Evolutionary conservation across 169 alveolate species (phyloP).

Genomic region (Perkinsus marinus): DNA sequence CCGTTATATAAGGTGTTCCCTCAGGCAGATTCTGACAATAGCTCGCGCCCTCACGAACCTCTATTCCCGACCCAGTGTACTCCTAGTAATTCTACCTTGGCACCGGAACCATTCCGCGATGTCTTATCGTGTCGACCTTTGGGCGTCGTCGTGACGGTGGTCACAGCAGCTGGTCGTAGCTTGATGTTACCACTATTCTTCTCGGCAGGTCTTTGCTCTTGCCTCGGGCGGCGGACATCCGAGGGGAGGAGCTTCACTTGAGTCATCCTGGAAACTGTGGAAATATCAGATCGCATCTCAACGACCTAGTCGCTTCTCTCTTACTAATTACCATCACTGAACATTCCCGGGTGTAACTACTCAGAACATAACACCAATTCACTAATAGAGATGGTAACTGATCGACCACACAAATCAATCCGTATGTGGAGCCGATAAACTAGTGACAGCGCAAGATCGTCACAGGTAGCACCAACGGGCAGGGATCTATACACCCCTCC

Average conservation of each 20-base stretch:
- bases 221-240: not conserved
- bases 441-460: too few relatives aligned
- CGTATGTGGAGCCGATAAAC: too few relatives aligned
- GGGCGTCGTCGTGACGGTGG: not conserved
- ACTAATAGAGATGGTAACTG: too few relatives aligned
- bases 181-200: not conserved
- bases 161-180: not conserved
- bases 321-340: too few relatives aligned
- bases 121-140: not conserved
- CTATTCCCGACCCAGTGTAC: not conserved
- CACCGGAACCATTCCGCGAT: not conserved
- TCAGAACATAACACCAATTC: too few relatives aligned
- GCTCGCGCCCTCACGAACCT: not conserved
- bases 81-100: not conserved
- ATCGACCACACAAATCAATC: too few relatives aligned
- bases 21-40: not conserved
- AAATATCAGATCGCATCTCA: too few relatives aligned
- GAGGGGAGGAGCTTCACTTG: not conserved
- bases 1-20: not conserved
- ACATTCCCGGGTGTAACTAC: too few relatives aligned
- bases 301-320: too few relatives aligned
- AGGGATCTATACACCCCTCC: too few relatives aligned
- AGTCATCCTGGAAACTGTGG: not conserved
- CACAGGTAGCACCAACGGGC: too few relatives aligned
- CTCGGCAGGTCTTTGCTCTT: not conserved